These are phyloP conservation scores for Pseudodiploospora longispora DNA, from an alignment of 2,329 filamentous ascomycete species.

Conservation along the genomic window DNA sequence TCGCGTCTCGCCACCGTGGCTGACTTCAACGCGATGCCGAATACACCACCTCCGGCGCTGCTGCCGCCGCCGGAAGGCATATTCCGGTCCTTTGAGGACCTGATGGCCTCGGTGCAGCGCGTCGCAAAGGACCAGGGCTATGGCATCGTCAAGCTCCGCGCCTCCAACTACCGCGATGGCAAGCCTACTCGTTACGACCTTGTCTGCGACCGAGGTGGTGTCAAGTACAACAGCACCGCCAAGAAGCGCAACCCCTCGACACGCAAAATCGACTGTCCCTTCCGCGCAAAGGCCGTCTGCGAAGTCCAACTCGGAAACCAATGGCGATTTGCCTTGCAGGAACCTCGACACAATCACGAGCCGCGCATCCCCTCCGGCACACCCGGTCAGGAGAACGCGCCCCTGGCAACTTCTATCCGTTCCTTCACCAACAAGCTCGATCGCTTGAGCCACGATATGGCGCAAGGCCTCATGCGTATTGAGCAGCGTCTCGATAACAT, in stretches of 20 bases:
- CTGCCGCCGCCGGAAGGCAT: conserved; percentile 53
- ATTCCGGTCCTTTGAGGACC: conserved; percentile 50
- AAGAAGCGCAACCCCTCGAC: conserved; percentile 58
- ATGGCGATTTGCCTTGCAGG: conserved; percentile 56
- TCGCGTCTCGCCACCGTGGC: conserved; percentile 23
- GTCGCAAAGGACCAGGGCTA: conserved; percentile 56
- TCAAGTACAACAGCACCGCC: conserved; percentile 57
- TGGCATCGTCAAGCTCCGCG: conserved; percentile 53
- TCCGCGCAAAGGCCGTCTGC: conserved; percentile 55
- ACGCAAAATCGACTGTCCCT: conserved; percentile 56
- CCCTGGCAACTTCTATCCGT: conserved; percentile 48
- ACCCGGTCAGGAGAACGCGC: conserved; percentile 49
- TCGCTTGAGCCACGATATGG: conserved; percentile 48
- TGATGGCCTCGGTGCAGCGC: conserved; percentile 49
- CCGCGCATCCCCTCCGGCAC: conserved; percentile 46
- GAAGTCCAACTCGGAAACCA: conserved; percentile 55
- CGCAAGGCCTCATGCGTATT: conserved; percentile 43
- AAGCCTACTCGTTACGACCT: conserved; percentile 56
- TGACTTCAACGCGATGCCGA: conserved; percentile 34
- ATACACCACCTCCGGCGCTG: conserved; percentile 39
- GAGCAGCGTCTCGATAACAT: conserved; percentile 42
- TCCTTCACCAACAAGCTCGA: conserved; percentile 53
- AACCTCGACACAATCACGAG: conserved; percentile 54
- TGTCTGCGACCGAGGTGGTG: conserved; percentile 54
- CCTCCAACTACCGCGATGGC: conserved; percentile 55